Evolutionary conservation across 495 filamentous ascomycete genomes (phyloP).

Genomic region (Penicillium tannophilum): DNA sequence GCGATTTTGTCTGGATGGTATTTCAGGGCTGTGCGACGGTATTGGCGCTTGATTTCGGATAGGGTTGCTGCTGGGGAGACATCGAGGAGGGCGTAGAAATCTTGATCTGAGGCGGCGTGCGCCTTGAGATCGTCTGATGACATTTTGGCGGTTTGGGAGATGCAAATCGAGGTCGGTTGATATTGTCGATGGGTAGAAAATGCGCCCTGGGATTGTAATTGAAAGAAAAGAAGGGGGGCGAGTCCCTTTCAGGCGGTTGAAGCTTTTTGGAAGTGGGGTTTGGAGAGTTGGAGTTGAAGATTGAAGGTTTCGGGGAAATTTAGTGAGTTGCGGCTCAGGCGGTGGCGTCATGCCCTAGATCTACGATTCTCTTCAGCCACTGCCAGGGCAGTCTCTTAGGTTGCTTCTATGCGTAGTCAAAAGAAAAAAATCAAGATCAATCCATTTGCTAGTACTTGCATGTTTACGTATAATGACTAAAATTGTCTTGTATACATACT

Average conservation of each 20-base stretch:
- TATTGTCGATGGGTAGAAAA: neutral
- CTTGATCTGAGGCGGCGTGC: slow-evolving; percentile 61
- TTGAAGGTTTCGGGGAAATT: slow-evolving; percentile 7
- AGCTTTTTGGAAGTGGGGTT: neutral
- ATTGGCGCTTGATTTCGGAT: slow-evolving; percentile 80
- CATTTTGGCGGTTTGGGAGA: slow-evolving; percentile 27
- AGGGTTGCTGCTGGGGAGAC: slow-evolving; percentile 64
- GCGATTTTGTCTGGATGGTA: slow-evolving; percentile 86
- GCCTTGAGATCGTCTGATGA: slow-evolving; percentile 56
- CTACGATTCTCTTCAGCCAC: neutral
- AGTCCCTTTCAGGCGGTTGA: neutral
- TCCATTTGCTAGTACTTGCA: no score
- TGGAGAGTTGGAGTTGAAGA: neutral
- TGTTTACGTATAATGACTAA: no score
- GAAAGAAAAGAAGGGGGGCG: neutral
- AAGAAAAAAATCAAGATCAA: no score
- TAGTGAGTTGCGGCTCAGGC: slow-evolving; percentile 1
- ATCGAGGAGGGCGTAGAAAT: slow-evolving; percentile 84
- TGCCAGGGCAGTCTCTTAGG: no score
- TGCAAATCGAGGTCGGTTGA: neutral
- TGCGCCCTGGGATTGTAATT: neutral
- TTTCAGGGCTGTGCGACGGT: slow-evolving; percentile 83
- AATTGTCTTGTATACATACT: no score
- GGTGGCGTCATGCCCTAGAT: slow-evolving; percentile 3
- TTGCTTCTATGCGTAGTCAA: no score